A percentile compares a stretch with the other conserved stretches of the same genome.
Conservation (phyloP, 1,284 basidiomycete species). For the Trametes pubescens region DNA sequence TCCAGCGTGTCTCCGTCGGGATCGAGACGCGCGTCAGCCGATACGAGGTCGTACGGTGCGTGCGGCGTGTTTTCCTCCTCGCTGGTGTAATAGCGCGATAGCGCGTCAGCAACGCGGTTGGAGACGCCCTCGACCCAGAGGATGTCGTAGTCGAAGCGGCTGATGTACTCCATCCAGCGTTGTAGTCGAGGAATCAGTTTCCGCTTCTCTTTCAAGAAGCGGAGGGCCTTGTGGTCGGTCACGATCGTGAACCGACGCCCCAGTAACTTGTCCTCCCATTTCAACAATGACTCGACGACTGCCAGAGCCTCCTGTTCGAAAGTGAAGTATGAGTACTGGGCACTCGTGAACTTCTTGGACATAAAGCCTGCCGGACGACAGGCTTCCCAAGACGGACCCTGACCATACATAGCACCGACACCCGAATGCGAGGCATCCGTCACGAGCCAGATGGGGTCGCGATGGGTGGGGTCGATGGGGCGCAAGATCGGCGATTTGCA, state of each 20-base stretch:
- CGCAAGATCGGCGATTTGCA: conserved; percentile 41
- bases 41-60: conserved; percentile 38
- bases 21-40: conserved; percentile 39
- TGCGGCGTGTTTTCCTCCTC: conserved; percentile 35
- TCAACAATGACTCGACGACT: conserved; percentile 46
- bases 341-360: conserved; percentile 48
- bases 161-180: conserved; percentile 48
- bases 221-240: conserved; percentile 49
- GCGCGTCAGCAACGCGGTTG: conserved; percentile 45
- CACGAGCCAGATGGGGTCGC: conserved; percentile 51
- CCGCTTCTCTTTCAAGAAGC: conserved; percentile 43
- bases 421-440: conserved; percentile 50
- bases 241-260: conserved; percentile 39
- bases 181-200: conserved; percentile 36
- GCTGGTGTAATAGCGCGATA: conserved; percentile 45
- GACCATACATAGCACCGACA: conserved; percentile 48
- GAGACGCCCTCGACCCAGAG: conserved; percentile 42
- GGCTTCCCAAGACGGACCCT: conserved; percentile 45
- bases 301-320: conserved; percentile 49
- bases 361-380: conserved; percentile 49
- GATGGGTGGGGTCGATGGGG: conserved; percentile 42
- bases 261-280: conserved; percentile 49
- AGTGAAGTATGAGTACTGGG: conserved; percentile 47
- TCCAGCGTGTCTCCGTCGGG: conserved; percentile 36
- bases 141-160: conserved; percentile 44